Percentiles rank a stretch among this genome's conserved stretches.
These are phyloP conservation scores for Talaromyces verruculosus DNA, from an alignment of 2,329 filamentous ascomycete genomes.

Conservation along the genomic window DNA sequence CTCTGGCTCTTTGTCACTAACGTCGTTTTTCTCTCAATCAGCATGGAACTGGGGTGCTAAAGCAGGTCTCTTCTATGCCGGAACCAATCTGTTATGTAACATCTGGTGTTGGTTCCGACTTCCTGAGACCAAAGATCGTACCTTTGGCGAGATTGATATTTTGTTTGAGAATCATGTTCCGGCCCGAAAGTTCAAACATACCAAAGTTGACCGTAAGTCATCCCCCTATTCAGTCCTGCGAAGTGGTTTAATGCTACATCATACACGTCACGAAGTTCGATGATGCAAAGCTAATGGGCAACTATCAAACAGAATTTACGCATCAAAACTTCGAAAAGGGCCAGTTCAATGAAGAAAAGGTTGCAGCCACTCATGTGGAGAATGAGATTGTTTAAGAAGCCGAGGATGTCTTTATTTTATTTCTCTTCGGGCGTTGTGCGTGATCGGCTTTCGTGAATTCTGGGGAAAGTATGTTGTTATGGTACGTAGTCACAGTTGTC, in stretches of 20 bases:
- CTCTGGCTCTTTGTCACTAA: not conserved
- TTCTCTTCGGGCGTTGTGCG: not conserved
- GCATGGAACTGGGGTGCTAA: slow-evolving; percentile 87
- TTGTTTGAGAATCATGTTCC: slow-evolving; percentile 73
- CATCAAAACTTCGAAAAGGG: slow-evolving; percentile 9
- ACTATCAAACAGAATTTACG: slow-evolving; percentile 7
- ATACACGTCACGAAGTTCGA: not conserved
- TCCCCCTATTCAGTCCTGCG: not conserved
- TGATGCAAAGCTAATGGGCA: not conserved
- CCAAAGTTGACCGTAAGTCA: slow-evolving; percentile 47
- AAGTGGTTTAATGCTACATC: not conserved
- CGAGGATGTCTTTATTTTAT: not conserved
- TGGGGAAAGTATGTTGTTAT: not conserved
- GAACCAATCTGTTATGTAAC: slow-evolving; percentile 75
- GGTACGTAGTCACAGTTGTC: not conserved
- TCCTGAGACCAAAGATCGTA: slow-evolving; percentile 75
- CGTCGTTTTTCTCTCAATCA: not conserved
- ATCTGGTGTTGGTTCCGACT: slow-evolving; percentile 79
- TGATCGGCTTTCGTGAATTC: not conserved
- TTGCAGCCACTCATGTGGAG: slow-evolving; percentile 9
- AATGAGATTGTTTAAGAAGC: not conserved
- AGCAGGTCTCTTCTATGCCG: slow-evolving; percentile 84
- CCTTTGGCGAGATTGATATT: slow-evolving; percentile 82
- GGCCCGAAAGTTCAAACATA: slow-evolving; percentile 69
- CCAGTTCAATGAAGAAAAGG: slow-evolving; percentile 10